Evolutionary conservation across 805 yeast species (phyloP).

Genomic region (Candida broadrunensis): DNA sequence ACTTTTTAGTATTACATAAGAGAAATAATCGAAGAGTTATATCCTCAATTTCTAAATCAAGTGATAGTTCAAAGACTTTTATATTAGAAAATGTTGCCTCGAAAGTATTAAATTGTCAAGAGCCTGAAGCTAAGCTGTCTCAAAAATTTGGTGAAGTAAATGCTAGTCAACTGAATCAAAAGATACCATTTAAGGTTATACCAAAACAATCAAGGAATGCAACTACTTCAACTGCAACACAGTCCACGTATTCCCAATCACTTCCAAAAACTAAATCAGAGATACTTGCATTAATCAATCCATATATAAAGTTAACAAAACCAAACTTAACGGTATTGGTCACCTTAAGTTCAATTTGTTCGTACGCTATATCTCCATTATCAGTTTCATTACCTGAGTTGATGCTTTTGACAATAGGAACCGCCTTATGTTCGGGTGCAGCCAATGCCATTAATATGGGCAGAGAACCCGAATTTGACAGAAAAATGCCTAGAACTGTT

Average conservation of each 20-base stretch:
- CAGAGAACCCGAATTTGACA: constrained; percentile 87
- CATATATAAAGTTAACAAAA: constrained; percentile 81
- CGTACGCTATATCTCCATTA: constrained; percentile 88
- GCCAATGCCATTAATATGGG: constrained; percentile 98
- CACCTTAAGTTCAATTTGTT: constrained; percentile 86
- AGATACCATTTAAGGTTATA: constrained; percentile 59
- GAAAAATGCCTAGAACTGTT: constrained; percentile 82
- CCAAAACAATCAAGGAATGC: constrained; percentile 21
- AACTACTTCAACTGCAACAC: not conserved
- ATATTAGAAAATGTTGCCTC: constrained; percentile 40
- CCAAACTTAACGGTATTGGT: constrained; percentile 86
- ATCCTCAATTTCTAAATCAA: not conserved
- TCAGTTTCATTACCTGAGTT: constrained; percentile 72
- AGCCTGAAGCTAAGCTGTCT: constrained; percentile 25
- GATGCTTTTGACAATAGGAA: constrained; percentile 74
- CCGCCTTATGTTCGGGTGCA: constrained; percentile 83
- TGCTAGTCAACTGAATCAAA: constrained; percentile 20
- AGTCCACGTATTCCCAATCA: not conserved
- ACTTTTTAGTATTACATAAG: constrained; percentile 1
- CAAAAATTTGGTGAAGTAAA: constrained; percentile 15
- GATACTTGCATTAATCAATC: constrained; percentile 44
- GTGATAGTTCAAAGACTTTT: constrained; percentile 5
- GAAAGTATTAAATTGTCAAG: constrained; percentile 45
- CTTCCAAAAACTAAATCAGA: constrained; percentile 10
- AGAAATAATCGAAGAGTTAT: constrained; percentile 1